phyloP scores from a whole-genome alignment of 2,329 filamentous ascomycete species.

The Polytolypa hystricis region DNA sequence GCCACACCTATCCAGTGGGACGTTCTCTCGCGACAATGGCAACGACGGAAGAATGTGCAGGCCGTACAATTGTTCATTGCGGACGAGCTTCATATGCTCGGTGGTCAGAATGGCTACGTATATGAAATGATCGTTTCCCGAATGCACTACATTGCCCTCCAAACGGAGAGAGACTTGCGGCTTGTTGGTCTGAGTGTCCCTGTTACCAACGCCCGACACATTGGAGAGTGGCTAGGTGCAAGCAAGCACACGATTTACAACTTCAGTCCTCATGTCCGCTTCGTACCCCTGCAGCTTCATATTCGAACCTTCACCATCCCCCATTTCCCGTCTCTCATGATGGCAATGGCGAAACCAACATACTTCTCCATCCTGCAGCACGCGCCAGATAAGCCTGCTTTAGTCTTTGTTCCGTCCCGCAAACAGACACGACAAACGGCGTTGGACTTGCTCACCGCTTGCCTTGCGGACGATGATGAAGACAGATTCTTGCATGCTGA shows the following conservation, averaged over 20 bases:
- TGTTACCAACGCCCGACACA: constrained; percentile 80
- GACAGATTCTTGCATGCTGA: constrained; percentile 86
- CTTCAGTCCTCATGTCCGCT: constrained; percentile 85
- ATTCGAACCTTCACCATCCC: constrained; percentile 93
- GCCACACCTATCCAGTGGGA: constrained; percentile 96
- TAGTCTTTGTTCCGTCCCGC: constrained; percentile 84
- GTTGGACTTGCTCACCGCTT: constrained; percentile 76
- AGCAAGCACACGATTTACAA: constrained; percentile 98
- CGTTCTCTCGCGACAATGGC: constrained; percentile 89
- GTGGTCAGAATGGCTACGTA: constrained; percentile 72
- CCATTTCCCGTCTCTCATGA: constrained; percentile 95
- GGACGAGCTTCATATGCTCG: constrained; percentile 88
- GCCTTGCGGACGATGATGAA: constrained; percentile 78
- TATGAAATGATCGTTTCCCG: constrained; percentile 97
- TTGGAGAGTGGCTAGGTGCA: constrained; percentile 96
- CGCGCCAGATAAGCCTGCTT: constrained; percentile 76
- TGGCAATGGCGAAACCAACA: constrained; percentile 93
- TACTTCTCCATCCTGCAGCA: constrained; percentile 82
- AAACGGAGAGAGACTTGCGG: constrained; percentile 72
- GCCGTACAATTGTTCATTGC: constrained; percentile 84
- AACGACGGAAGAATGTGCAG: constrained; percentile 89
- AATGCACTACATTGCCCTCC: constrained; percentile 90
- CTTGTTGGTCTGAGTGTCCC: constrained; percentile 87
- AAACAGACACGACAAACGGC: constrained; percentile 88
- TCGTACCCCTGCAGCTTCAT: constrained; percentile 82